Conservation (phyloP, 306 rosid species). For the Dryas drummondii region DNA sequence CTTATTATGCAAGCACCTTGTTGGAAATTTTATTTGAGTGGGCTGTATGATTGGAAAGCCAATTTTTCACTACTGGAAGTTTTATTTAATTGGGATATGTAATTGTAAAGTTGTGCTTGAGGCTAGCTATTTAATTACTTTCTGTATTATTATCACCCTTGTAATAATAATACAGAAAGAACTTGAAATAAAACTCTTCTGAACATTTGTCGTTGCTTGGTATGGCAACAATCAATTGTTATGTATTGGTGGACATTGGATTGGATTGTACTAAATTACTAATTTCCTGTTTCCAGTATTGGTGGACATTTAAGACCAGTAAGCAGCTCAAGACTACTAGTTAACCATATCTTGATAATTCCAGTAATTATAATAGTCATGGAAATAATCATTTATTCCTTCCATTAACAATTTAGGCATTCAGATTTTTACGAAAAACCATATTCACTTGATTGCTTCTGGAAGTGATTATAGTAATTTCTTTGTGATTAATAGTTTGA, state of each 20-base stretch:
- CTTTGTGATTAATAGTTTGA: constrained; percentile 44
- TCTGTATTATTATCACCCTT: background rate
- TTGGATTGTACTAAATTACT: background rate
- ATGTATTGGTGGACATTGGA: background rate
- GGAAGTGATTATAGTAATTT: background rate
- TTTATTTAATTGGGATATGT: background rate
- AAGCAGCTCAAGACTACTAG: background rate
- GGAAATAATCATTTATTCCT: too few relatives aligned
- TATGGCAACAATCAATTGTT: background rate
- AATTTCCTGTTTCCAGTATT: too few relatives aligned
- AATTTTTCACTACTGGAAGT: background rate
- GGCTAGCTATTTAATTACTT: background rate
- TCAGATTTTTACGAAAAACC: too few relatives aligned
- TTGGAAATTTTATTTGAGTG: background rate
- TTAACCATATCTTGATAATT: background rate
- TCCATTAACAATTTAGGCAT: too few relatives aligned
- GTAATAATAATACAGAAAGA: background rate
- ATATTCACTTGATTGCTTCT: background rate
- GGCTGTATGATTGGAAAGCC: background rate
- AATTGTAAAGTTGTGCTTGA: background rate
- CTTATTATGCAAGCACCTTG: background rate
- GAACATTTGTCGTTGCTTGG: background rate
- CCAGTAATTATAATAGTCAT: too few relatives aligned
- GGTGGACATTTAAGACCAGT: background rate
- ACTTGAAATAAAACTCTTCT: background rate